Percentiles rank a stretch among this genome's conserved stretches.
phyloP scores from a whole-genome alignment of 2,329 filamentous ascomycete species.

The Teratosphaeria destructans region DNA sequence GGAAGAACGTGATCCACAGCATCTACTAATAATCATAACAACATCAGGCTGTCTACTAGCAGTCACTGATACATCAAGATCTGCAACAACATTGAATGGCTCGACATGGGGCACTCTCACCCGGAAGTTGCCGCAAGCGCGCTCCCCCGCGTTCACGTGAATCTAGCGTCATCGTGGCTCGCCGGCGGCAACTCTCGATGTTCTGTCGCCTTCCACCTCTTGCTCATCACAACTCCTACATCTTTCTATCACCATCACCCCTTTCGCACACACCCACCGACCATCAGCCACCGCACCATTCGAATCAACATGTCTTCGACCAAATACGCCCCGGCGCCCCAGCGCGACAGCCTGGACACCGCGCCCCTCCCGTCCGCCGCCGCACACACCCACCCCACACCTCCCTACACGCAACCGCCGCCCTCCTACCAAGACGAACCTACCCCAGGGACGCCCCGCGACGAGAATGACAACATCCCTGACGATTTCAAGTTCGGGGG shows the following conservation, averaged over 20 bases:
- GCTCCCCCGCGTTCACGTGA: background rate
- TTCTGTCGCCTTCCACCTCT: slow-evolving; percentile 1
- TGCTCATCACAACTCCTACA: background rate
- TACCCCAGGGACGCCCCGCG: slow-evolving; percentile 55
- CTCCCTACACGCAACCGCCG: slow-evolving; percentile 60
- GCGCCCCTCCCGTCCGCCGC: slow-evolving; percentile 70
- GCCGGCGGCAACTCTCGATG: background rate
- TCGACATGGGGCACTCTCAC: background rate
- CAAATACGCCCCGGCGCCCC: slow-evolving; percentile 74
- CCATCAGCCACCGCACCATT: background rate
- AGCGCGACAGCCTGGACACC: slow-evolving; percentile 73
- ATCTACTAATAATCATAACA: no score
- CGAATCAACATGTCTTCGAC: slow-evolving; percentile 26
- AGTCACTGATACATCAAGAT: background rate
- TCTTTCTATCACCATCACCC: background rate
- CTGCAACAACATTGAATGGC: background rate
- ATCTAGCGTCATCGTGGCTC: background rate
- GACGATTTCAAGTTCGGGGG: slow-evolving; percentile 99
- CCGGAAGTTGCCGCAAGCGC: background rate
- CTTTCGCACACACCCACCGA: background rate
- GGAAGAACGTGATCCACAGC: background rate
- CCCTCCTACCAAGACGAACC: slow-evolving; percentile 67
- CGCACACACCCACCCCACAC: slow-evolving; percentile 57
- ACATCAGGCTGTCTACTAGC: background rate
- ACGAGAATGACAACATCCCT: slow-evolving; percentile 81